Percentiles rank a stretch among this genome's conserved stretches.
phyloP scores from a whole-genome alignment of 768 basidiomycete genomes.

The Paxillus involutus region DNA sequence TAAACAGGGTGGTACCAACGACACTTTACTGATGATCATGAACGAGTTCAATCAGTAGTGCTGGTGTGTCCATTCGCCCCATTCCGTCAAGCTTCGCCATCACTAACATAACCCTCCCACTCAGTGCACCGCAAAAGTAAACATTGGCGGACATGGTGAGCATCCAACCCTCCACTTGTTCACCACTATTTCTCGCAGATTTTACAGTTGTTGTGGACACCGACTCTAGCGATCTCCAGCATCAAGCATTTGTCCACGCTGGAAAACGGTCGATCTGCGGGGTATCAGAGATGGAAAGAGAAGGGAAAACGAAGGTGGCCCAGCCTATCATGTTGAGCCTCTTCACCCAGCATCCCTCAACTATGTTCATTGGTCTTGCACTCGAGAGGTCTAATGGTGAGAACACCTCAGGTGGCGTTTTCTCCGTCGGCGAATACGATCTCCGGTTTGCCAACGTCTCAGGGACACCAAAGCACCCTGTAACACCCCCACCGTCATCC shows the following conservation, averaged over 20 bases:
- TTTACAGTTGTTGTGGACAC: slow-evolving; percentile 30
- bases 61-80: slow-evolving; percentile 19
- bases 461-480: slow-evolving; percentile 26
- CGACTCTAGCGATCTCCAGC: slow-evolving; percentile 31
- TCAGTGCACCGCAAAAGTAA: slow-evolving; percentile 32
- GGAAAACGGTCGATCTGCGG: slow-evolving; percentile 15
- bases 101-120: neutral
- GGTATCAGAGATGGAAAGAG: slow-evolving; percentile 21
- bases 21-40: slow-evolving; percentile 13
- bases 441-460: slow-evolving; percentile 31
- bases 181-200: slow-evolving; percentile 11
- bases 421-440: slow-evolving; percentile 45
- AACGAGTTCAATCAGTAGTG: slow-evolving; percentile 22
- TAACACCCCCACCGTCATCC: slow-evolving; percentile 33
- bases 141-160: slow-evolving; percentile 28
- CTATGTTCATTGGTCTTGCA: slow-evolving; percentile 43
- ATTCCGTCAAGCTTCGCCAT: neutral
- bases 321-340: slow-evolving; percentile 41
- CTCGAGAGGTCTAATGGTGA: slow-evolving; percentile 41
- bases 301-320: slow-evolving; percentile 5
- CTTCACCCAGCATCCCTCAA: slow-evolving; percentile 33
- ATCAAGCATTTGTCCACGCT: slow-evolving; percentile 27
- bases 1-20: slow-evolving; percentile 22
- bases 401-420: slow-evolving; percentile 36
- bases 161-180: neutral